A percentile compares a stretch with the other conserved stretches of the same genome.
These are phyloP conservation scores for Marasmius tenuissimus DNA, from an alignment of 1,284 basidiomycete species.

Conservation along the genomic window DNA sequence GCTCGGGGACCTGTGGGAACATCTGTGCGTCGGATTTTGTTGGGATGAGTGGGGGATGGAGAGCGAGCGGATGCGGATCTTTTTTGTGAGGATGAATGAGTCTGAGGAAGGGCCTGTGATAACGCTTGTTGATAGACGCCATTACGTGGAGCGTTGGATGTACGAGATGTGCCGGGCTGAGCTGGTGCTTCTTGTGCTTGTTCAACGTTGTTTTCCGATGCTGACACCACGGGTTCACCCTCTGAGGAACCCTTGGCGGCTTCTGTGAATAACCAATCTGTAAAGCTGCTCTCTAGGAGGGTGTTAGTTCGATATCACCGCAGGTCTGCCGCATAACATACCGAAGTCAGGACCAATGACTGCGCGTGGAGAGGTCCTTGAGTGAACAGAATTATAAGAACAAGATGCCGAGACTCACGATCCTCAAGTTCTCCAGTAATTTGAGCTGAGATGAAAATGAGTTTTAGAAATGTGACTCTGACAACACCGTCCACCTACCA, in stretches of 20 bases:
- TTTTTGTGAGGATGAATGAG: slow-evolving; percentile 58
- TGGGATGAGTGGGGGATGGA: slow-evolving; percentile 67
- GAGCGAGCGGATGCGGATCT: slow-evolving; percentile 71
- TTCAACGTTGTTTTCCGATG: slow-evolving; percentile 33
- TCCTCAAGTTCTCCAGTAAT: slow-evolving; percentile 82
- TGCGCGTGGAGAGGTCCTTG: slow-evolving; percentile 26
- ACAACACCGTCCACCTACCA: slow-evolving; percentile 42
- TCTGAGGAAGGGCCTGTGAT: slow-evolving; percentile 56
- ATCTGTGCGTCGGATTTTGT: slow-evolving; percentile 69
- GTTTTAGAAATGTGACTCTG: slow-evolving; percentile 14
- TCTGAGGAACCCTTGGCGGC: slow-evolving; percentile 68
- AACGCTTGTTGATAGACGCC: slow-evolving; percentile 71
- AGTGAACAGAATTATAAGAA: slow-evolving; percentile 18
- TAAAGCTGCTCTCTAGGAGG: slow-evolving; percentile 68
- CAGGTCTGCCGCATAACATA: slow-evolving; percentile 28
- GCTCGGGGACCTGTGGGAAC: slow-evolving; percentile 79
- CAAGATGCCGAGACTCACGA: slow-evolving; percentile 47
- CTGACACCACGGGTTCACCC: slow-evolving; percentile 37
- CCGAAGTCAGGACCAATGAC: slow-evolving; percentile 82
- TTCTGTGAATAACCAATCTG: slow-evolving; percentile 81
- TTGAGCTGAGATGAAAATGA: slow-evolving; percentile 53
- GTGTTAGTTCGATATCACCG: slow-evolving; percentile 15
- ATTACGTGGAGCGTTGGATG: slow-evolving; percentile 39
- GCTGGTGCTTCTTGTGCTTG: slow-evolving; percentile 16
- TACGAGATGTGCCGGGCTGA: background rate